Percentiles rank a stretch among this genome's conserved stretches.
phyloP scores from a whole-genome alignment of 2,329 filamentous ascomycete genomes.

The Dothideomycetes sp. region DNA sequence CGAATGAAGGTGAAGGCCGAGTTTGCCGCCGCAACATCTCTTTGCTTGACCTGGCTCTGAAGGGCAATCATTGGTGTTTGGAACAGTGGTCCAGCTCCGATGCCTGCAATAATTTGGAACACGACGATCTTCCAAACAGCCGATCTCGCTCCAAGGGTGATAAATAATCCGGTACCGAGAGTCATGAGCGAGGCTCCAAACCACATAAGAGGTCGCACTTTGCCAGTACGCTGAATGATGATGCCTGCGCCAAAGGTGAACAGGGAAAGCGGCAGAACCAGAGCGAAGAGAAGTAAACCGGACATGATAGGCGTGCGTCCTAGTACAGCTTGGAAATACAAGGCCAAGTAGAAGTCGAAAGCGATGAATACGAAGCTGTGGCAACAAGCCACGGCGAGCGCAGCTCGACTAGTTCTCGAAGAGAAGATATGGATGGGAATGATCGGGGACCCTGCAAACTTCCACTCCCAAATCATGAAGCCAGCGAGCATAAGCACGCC shows the following conservation, averaged over 20 bases:
- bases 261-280: conserved; percentile 51
- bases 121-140: conserved; percentile 35
- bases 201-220: conserved; percentile 39
- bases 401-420: conserved; percentile 1
- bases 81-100: conserved; percentile 46
- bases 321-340: conserved; percentile 63
- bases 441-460: conserved; percentile 32
- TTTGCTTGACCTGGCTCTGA: conserved; percentile 43
- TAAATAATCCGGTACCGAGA: conserved; percentile 40
- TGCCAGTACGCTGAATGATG: conserved; percentile 41
- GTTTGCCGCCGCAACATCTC: conserved; percentile 43
- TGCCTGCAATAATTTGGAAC: conserved; percentile 42
- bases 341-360: conserved; percentile 60
- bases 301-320: conserved; percentile 52
- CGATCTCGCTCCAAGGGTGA: conserved; percentile 30
- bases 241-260: conserved; percentile 39
- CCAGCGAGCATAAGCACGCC: conserved; percentile 27
- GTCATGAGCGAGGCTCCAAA: conserved; percentile 34
- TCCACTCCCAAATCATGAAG: conserved; percentile 31
- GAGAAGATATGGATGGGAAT: conserved; percentile 22
- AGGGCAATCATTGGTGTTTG: conserved; percentile 48
- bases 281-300: conserved; percentile 38
- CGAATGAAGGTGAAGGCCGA: conserved; percentile 43
- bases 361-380: conserved; percentile 52
- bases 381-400: conserved; percentile 18